Percentiles rank a stretch among this genome's conserved stretches.
phyloP scores from a whole-genome alignment of 306 rosid genomes.

The Leucaena leucocephala region DNA sequence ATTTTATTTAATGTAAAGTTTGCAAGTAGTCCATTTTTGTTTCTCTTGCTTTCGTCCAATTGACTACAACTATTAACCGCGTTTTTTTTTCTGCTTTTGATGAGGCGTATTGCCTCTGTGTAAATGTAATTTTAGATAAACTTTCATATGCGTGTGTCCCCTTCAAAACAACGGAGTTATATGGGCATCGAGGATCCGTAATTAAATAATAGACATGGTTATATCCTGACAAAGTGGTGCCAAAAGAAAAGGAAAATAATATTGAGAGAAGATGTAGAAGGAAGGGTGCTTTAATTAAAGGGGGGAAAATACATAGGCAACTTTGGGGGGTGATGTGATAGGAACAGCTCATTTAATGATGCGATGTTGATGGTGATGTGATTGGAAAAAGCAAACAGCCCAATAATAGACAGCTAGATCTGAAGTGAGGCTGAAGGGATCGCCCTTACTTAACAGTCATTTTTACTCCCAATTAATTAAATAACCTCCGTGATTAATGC shows the following conservation, averaged over 20 bases:
- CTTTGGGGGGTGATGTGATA: conserved; percentile 53
- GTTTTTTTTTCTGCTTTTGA: too few species aligned
- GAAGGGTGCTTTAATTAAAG: neutral
- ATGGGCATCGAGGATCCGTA: too few species aligned
- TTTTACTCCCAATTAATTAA: neutral
- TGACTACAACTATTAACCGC: too few species aligned
- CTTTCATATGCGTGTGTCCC: too few species aligned
- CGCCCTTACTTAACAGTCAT: too few species aligned
- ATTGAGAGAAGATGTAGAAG: too few species aligned
- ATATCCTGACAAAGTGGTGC: too few species aligned
- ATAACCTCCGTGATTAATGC: neutral
- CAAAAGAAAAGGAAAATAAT: too few species aligned
- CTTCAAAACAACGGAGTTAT: too few species aligned
- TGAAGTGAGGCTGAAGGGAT: neutral
- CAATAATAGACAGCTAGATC: conserved; percentile 55
- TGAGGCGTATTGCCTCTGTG: too few species aligned
- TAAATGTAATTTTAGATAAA: too few species aligned
- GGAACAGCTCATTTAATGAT: conserved; percentile 70
- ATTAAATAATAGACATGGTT: too few species aligned
- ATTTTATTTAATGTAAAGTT: neutral
- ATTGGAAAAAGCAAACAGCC: conserved; percentile 50
- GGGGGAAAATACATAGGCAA: neutral
- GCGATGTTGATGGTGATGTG: conserved; percentile 56
- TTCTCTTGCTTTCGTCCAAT: neutral
- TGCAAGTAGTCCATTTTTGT: neutral